Evolutionary conservation across 192 early-diverging fungal species (phyloP).

Genomic region (Borealophlyctis nickersoniae): DNA sequence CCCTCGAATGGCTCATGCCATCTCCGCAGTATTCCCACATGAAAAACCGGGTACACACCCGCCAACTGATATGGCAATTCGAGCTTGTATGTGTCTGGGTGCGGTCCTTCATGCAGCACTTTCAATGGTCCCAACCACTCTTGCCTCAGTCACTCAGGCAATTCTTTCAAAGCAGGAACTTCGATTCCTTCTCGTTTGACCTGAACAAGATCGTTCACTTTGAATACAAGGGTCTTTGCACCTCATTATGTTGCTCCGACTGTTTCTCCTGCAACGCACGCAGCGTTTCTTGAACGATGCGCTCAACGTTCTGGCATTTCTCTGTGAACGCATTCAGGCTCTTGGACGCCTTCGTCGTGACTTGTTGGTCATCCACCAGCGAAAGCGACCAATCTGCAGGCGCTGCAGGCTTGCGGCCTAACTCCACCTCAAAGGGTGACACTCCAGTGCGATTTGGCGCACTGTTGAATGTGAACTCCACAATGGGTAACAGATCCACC

Average conservation of each 20-base stretch:
- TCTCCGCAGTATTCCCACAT: neutral
- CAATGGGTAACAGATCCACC: constrained; percentile 3
- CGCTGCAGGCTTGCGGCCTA: neutral
- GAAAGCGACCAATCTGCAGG: neutral
- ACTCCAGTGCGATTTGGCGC: constrained; percentile 2
- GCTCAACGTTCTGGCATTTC: neutral
- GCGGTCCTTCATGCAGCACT: constrained; percentile 4
- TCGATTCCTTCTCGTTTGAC: constrained; percentile 1
- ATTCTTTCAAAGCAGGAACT: neutral
- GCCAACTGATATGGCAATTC: neutral
- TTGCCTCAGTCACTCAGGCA: neutral
- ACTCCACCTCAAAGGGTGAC: constrained; percentile 7
- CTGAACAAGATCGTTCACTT: too few species aligned
- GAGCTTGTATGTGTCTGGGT: constrained; percentile 10
- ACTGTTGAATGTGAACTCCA: constrained; percentile 7
- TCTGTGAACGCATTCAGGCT: too few species aligned
- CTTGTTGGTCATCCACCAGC: neutral
- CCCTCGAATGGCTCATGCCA: neutral
- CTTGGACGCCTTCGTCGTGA: too few species aligned
- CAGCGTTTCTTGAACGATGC: constrained; percentile 11
- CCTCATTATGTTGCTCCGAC: neutral
- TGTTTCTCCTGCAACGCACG: constrained; percentile 12
- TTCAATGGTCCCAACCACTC: constrained; percentile 15
- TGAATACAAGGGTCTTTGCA: too few species aligned
- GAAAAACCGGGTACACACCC: neutral